A percentile compares a stretch with the other conserved stretches of the same genome.
These are phyloP conservation scores for Eucalyptus sideroxylon DNA, from an alignment of 345 rosid genomes.

Conservation along the genomic window DNA sequence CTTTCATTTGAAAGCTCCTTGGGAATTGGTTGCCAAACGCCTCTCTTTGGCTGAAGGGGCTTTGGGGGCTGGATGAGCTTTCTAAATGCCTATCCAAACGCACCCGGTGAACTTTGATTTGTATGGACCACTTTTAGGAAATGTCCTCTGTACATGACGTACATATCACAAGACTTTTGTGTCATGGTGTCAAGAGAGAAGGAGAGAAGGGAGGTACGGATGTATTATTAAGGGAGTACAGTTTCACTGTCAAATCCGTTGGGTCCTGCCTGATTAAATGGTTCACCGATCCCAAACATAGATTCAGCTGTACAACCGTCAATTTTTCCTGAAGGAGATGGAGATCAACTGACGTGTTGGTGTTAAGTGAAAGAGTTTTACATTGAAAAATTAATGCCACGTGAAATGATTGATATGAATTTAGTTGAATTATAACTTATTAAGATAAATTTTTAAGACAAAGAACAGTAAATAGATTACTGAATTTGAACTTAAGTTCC, in stretches of 20 bases:
- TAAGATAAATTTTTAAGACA: neutral
- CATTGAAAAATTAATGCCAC: no score
- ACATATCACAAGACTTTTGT: neutral
- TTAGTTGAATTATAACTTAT: neutral
- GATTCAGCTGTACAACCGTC: neutral
- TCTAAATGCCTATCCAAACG: no score
- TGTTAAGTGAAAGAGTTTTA: neutral
- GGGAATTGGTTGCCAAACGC: no score
- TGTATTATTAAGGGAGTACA: neutral
- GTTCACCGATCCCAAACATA: no score
- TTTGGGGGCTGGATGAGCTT: no score
- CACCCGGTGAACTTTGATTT: no score
- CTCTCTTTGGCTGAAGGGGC: no score
- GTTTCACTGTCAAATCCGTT: neutral
- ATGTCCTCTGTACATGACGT: neutral
- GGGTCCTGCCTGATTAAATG: neutral
- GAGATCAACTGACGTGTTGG: neutral
- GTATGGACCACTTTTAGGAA: neutral
- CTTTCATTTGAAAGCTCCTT: no score
- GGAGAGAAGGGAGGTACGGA: neutral
- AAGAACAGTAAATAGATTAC: neutral
- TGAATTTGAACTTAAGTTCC: neutral
- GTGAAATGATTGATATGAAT: neutral
- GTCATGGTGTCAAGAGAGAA: neutral
- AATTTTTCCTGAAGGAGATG: neutral